Base-by-base conservation (phyloP, 345 rosid species). In the Eucalyptus curtisii region DNA sequence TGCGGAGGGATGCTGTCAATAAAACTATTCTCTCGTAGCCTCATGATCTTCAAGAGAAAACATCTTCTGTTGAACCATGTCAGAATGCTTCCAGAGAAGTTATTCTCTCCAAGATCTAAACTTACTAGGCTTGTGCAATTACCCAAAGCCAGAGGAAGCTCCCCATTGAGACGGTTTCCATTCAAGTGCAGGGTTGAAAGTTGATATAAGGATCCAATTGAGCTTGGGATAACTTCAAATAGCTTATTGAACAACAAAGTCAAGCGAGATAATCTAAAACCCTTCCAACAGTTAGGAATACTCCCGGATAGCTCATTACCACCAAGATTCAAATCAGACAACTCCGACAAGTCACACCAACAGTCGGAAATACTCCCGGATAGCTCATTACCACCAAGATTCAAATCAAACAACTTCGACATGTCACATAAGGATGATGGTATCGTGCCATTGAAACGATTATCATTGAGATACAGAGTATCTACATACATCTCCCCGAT, bases 1-100 rank as follows among this genome's bases (percentile, higher is more conserved):
- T 91, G 17, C 13, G 45, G 37, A n/a, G 90, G 89, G 87, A 92
- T 91, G 37, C 3, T 33, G 24, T 91, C 93, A 10, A 24, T 37
- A 31, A 92, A 86, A n/a, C 48, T 33, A 82, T 90, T 89, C 20
- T 79, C 76, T 49, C 88, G 31, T 7, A 89, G 55, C 27, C 66
- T 49, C 13, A 92, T 37, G 19, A 88, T 40, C n/a, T 42, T 30
- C 47, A 90, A 64, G 19, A 17, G 17, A 40, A 59, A 16, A 44
- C 85, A 44, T 24, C 86, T 76, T 55, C 85, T 84, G 37, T 89
- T 89, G 10, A 88, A 49, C 88, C 89, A 88, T 25, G 57, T 57
- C 12, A 88, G 91, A 22, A 90, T 22, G 22, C 44, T n/a, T 85
- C 93, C 90, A 5, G 79, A 44, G 11, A 88, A 86, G 53, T 85